phyloP scores from a whole-genome alignment of 306 rosid genomes.

The Comarum palustre region DNA sequence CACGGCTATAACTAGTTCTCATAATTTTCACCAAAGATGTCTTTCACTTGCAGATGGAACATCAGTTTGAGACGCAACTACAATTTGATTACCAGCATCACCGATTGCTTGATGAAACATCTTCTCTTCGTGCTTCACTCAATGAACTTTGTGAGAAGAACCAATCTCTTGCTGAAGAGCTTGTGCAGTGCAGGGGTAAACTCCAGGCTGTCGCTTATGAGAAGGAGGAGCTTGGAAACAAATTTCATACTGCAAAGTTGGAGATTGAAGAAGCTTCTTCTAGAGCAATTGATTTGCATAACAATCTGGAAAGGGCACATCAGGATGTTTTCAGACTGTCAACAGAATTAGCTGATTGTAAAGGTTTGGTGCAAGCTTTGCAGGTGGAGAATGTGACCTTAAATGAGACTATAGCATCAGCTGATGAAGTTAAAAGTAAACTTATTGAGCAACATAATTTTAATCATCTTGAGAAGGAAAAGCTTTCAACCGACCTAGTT shows the following conservation, averaged over 20 bases:
- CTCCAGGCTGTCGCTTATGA: slow-evolving; percentile 46
- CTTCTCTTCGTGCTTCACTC: slow-evolving; percentile 47
- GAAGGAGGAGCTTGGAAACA: slow-evolving; percentile 53
- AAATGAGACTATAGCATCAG: slow-evolving; percentile 41
- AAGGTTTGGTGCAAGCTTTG: slow-evolving; percentile 50
- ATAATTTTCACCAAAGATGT: slow-evolving; percentile 55
- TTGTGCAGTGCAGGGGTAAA: slow-evolving; percentile 53
- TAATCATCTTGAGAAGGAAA: slow-evolving; percentile 48
- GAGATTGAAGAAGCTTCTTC: slow-evolving; percentile 60
- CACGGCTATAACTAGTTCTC: slow-evolving; percentile 63
- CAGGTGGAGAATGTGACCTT: slow-evolving; percentile 59
- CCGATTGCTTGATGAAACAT: slow-evolving; percentile 47
- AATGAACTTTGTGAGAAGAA: slow-evolving; percentile 51
- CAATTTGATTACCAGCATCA: slow-evolving; percentile 47
- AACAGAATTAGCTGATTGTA: slow-evolving; percentile 64
- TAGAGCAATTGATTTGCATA: slow-evolving; percentile 54
- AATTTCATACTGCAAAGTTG: slow-evolving; percentile 40
- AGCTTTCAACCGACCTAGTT: slow-evolving; percentile 52
- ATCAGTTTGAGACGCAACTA: slow-evolving; percentile 52
- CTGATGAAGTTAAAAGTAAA: slow-evolving; percentile 47
- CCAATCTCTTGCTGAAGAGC: slow-evolving; percentile 59
- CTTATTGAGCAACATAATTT: slow-evolving; percentile 52
- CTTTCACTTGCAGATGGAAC: slow-evolving; percentile 54
- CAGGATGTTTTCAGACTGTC: slow-evolving; percentile 47
- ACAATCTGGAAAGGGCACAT: slow-evolving; percentile 50